phyloP scores from a whole-genome alignment of 768 basidiomycete species.

The Udeniomyces megalosporus region DNA sequence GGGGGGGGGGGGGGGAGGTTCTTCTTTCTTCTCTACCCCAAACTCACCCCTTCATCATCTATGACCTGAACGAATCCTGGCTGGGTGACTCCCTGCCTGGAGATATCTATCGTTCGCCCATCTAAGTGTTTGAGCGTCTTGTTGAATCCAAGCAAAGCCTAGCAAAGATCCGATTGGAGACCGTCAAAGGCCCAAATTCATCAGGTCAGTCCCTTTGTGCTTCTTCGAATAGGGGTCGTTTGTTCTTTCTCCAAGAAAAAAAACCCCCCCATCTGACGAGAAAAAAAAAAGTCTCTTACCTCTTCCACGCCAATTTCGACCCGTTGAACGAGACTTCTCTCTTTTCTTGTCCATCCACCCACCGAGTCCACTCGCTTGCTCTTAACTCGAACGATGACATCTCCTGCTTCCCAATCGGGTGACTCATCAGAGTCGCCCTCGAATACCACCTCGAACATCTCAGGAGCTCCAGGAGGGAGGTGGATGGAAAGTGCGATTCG shows the following conservation, averaged over 20 bases:
- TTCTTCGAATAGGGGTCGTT: no score
- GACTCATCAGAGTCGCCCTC: constrained; percentile 95
- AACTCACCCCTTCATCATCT: constrained; percentile 68
- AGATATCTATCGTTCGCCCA: constrained; percentile 56
- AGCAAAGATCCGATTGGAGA: not conserved
- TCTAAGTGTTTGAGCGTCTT: constrained; percentile 83
- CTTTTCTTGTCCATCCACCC: constrained; percentile 77
- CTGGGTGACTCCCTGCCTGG: constrained; percentile 69
- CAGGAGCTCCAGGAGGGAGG: constrained; percentile 72
- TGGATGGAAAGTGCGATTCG: constrained; percentile 71
- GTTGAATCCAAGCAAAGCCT: constrained; percentile 96
- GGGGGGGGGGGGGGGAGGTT: not conserved
- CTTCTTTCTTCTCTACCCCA: not conserved
- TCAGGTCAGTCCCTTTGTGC: no score
- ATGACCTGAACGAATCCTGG: constrained; percentile 70
- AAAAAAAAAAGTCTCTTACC: constrained; percentile 33
- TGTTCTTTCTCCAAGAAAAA: no score
- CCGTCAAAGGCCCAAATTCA: not conserved
- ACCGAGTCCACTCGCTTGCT: constrained; percentile 46
- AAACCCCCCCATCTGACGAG: no score
- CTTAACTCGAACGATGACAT: constrained; percentile 70
- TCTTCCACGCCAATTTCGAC: constrained; percentile 84
- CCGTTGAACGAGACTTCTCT: constrained; percentile 76
- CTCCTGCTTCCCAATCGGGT: constrained; percentile 90
- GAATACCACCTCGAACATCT: constrained; percentile 80